Base-by-base conservation (phyloP, 2,329 filamentous ascomycete genomes). In the Botrytis paeoniae region DNA sequence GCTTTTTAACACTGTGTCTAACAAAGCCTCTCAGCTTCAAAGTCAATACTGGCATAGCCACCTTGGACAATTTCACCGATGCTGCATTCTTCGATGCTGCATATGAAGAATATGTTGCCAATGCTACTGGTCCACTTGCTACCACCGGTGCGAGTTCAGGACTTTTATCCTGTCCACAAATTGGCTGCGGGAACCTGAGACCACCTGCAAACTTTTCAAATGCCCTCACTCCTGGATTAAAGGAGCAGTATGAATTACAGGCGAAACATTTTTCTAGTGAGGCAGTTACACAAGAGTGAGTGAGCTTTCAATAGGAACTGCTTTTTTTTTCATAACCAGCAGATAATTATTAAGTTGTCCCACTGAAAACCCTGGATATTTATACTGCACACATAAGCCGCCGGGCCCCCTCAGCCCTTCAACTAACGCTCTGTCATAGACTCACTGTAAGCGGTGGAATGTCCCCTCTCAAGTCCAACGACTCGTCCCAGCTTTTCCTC, bases 41-140 rank as follows among this genome's bases (percentile, higher is more conserved):
- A 71, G 43, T 54, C 57, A 29, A 57, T 39, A 12, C 69, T 32
- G 43, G 60, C 7, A 48, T 71, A 41, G 32, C 10, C 10, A 64
- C 59, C 22, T 22, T 65, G 10, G 60, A 65, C 9, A 71, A 71
- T 32, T 41, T 65, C 9, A 51, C 69, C 5, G 60, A 71, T 8
- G n/a, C 35, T 48, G 5, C 60, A 54, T 54, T 51, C 22, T 71
- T 64, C 43, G 60, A 71, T 51, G 18, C 57, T n/a, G 69, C 69
- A 22, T 71, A 71, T 54, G 60, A 65, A 39, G 18, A 64, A 39
- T 57, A 43, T n/a, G 25, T 54, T 41, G 29, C 18, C 20, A 71
- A 64, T 71, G n/a, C 32, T 29, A 54, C 69, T 6, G 59, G 43
- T 5, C 69, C 45, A 6, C 60, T 71, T 64, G 43, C 60, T 32